Evolutionary conservation across 2,329 filamentous ascomycete genomes (phyloP).

Genomic region (Epichloe gansuensis): DNA sequence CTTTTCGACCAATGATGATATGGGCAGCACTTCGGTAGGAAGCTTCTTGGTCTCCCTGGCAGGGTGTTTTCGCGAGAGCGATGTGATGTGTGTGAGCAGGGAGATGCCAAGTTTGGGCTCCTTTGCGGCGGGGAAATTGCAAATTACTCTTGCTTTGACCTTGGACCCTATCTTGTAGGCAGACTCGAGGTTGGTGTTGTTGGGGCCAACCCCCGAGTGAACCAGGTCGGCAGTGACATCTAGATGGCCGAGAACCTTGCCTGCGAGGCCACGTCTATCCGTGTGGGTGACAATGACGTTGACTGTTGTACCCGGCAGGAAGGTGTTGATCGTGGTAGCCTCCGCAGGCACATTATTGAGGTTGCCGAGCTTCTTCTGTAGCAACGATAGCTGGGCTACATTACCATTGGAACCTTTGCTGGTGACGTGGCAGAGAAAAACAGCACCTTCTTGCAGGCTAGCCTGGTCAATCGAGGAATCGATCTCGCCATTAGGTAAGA

Average conservation of each 20-base stretch:
- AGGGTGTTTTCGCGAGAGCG: constrained; percentile 38
- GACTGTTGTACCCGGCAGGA: constrained; percentile 81
- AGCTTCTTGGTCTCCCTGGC: constrained; percentile 25
- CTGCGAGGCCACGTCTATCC: constrained; percentile 59
- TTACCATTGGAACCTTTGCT: constrained; percentile 66
- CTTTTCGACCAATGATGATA: constrained; percentile 65
- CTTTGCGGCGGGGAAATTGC: constrained; percentile 68
- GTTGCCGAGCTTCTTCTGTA: constrained; percentile 56
- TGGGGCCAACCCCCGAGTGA: constrained; percentile 67
- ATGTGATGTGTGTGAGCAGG: constrained; percentile 68
- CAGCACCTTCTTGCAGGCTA: constrained; percentile 66
- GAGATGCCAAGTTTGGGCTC: constrained; percentile 79
- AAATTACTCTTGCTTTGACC: constrained; percentile 75
- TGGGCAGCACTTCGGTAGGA: constrained; percentile 48
- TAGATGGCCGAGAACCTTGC: constrained; percentile 84
- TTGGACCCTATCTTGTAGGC: constrained; percentile 77
- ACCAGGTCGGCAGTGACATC: constrained; percentile 84
- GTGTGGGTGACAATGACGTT: constrained; percentile 73
- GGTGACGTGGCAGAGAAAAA: constrained; percentile 71
- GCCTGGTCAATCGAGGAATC: constrained; percentile 51
- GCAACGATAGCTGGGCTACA: constrained; percentile 73
- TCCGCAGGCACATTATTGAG: constrained; percentile 52
- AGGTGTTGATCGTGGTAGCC: constrained; percentile 78
- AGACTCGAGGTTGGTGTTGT: constrained; percentile 55
- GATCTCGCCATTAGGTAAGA: constrained; percentile 74